Evolutionary conservation across 2,329 filamentous ascomycete species (phyloP).

Genomic region (Trichoderma brevicompactum): DNA sequence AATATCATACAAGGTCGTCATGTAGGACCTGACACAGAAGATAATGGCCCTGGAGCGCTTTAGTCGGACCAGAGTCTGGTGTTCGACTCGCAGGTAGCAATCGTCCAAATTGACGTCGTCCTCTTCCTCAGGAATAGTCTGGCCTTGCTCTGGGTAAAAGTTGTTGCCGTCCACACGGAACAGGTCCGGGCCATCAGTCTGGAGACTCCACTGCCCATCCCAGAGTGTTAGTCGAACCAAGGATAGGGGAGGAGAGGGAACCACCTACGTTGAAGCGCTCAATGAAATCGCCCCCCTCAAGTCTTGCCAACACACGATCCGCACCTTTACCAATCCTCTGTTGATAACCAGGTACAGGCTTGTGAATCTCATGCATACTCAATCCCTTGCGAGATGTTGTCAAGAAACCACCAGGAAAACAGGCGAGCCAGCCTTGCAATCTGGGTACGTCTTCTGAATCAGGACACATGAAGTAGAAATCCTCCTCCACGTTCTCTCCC

Average conservation of each 20-base stretch:
- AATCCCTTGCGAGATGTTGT: background rate
- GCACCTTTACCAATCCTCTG: slow-evolving; percentile 1
- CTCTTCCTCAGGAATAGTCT: background rate
- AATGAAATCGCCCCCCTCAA: background rate
- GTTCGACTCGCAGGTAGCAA: background rate
- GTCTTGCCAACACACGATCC: background rate
- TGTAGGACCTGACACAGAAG: background rate
- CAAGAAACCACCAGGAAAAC: too few species aligned
- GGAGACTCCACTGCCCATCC: slow-evolving; percentile 8
- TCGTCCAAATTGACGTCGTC: background rate
- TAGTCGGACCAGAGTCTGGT: background rate
- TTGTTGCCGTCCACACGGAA: slow-evolving; percentile 7
- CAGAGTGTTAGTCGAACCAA: too few species aligned
- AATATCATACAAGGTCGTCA: background rate
- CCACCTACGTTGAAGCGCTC: background rate
- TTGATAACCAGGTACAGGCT: background rate
- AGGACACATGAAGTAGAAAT: too few species aligned
- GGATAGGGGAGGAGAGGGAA: background rate
- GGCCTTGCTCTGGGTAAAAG: background rate
- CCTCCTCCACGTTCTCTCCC: too few species aligned
- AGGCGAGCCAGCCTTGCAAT: too few species aligned
- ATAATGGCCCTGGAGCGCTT: background rate
- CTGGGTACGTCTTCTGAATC: too few species aligned
- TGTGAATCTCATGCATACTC: background rate
- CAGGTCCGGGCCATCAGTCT: background rate